Evolutionary conservation across 306 rosid genomes (phyloP).

Genomic region (Prunus persica): Prunus_persica_NCBIv2 NC_034014.1:10761001-10761500

Average conservation of each 20-base stretch:
- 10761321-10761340: too few relatives aligned
- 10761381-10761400: not conserved
- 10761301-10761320: not conserved
- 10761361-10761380: too few relatives aligned
- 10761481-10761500: not conserved
- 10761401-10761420: not conserved
- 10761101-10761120: slow-evolving; percentile 39
- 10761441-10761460: not conserved
- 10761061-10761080: slow-evolving; percentile 61
- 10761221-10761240: not conserved
- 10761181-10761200: slow-evolving; percentile 42
- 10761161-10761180: slow-evolving; percentile 29
- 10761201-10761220: slow-evolving; percentile 39
- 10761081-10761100: slow-evolving; percentile 62
- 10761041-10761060: slow-evolving; percentile 48
- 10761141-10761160: slow-evolving; percentile 46
- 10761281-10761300: not conserved
- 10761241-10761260: too few relatives aligned
- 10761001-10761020: slow-evolving; percentile 44
- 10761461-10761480: not conserved
- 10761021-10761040: slow-evolving; percentile 46
- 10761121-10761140: slow-evolving; percentile 43
- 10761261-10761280: not conserved
- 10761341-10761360: too few relatives aligned
- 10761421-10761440: not conserved